These are phyloP conservation scores for Biancaea sappan DNA, from an alignment of 306 rosid genomes.

Conservation along the genomic window DNA sequence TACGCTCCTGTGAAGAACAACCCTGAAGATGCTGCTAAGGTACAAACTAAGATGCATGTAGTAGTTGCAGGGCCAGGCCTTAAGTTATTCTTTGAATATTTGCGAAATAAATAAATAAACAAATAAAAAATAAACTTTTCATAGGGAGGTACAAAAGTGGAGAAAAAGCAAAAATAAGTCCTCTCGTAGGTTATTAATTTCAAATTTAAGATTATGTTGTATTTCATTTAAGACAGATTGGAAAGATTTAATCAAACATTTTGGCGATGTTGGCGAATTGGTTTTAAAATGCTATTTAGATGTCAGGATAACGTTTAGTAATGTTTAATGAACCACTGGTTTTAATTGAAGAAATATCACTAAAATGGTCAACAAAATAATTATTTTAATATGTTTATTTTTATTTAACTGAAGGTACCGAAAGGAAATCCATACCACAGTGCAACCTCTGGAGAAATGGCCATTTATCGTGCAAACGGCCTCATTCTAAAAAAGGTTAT, in stretches of 20 bases:
- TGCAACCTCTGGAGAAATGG: conserved; percentile 97
- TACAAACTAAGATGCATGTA: conserved; percentile 32
- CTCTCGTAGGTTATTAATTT: conserved; percentile 19
- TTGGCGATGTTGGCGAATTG: conserved; percentile 14
- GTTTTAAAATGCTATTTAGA: conserved; percentile 25
- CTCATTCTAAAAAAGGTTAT: conserved; percentile 75
- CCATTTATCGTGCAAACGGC: conserved; percentile 79
- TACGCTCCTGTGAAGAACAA: conserved; percentile 98
- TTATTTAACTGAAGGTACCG: conserved; percentile 67
- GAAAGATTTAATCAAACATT: conserved; percentile 24
- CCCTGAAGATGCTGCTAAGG: conserved; percentile 98
- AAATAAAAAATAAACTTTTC: not conserved
- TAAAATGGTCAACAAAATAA: conserved; percentile 27
- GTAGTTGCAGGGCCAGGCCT: conserved; percentile 11
- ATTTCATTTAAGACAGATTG: conserved; percentile 15
- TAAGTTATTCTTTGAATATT: not conserved
- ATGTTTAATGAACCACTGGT: not conserved
- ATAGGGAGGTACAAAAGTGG: not conserved
- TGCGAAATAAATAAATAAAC: not conserved
- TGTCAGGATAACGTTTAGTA: not conserved
- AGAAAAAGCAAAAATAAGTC: not conserved
- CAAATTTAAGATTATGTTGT: conserved; percentile 4
- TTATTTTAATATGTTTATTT: conserved; percentile 26
- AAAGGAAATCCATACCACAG: conserved; percentile 98
- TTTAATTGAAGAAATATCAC: not conserved